phyloP scores from a whole-genome alignment of 2,329 filamentous ascomycete genomes.

The Aureobasidium musti region DNA sequence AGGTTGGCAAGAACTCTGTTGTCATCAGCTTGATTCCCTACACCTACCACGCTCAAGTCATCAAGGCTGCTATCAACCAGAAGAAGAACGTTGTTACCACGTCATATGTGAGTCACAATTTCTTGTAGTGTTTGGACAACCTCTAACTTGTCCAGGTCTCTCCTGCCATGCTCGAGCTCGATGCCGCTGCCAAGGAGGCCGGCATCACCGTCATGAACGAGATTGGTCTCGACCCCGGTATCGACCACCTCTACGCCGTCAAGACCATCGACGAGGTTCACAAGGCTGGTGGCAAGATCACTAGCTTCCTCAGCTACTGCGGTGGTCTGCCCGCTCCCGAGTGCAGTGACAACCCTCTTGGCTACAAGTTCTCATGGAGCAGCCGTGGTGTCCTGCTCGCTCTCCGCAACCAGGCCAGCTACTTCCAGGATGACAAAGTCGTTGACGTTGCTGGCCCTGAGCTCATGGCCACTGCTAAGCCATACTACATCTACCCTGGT shows the following conservation, averaged over 20 bases:
- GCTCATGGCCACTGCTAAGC: conserved; percentile 83
- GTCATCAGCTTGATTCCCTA: conserved; percentile 76
- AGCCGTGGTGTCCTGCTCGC: conserved; percentile 85
- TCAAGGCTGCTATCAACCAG: conserved; percentile 87
- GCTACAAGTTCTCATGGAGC: conserved; percentile 83
- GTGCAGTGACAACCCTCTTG: conserved; percentile 81
- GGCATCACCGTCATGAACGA: conserved; percentile 98
- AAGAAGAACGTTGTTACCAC: conserved; percentile 98
- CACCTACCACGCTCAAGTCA: conserved; percentile 82
- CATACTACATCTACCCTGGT: conserved; percentile 86
- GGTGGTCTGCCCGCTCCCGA: conserved; percentile 71
- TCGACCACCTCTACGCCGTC: conserved; percentile 78
- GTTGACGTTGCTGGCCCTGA: conserved; percentile 50
- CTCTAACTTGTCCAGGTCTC: conserved; percentile 48
- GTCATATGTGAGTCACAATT: conserved; percentile 64
- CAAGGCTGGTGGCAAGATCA: conserved; percentile 79
- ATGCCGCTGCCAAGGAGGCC: conserved; percentile 78
- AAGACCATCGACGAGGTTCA: conserved; percentile 90
- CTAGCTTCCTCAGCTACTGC: conserved; percentile 80
- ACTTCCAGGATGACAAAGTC: conserved; percentile 76
- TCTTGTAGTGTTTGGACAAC: not conserved
- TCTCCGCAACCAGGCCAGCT: conserved; percentile 80
- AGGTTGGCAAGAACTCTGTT: conserved; percentile 67
- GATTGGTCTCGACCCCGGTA: conserved; percentile 74
- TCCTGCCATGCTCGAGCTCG: conserved; percentile 86